Base-by-base conservation (phyloP, 176 grass and related monocot species). In the Ampelocalamus luodianensis region DNA sequence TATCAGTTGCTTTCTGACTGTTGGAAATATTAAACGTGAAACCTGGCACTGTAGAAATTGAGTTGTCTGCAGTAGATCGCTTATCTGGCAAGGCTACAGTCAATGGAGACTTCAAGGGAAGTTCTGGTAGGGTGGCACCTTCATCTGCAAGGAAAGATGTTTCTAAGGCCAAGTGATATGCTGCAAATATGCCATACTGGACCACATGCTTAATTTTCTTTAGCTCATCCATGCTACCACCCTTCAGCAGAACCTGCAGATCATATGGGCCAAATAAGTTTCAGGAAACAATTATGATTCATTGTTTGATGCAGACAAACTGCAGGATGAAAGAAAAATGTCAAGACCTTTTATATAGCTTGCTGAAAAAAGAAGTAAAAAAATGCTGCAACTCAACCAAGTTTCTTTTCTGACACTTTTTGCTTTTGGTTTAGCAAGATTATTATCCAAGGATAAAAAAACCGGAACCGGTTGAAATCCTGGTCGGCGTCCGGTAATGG, bases 81-180 rank as follows among this genome's bases (percentile, higher is more conserved):
- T 89, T 99, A 80, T 99, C 80, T 66, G 90, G 93, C 77, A 94
- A 86, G 42, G 90, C 86, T 73, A 95, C 96, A 86, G 85, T 89
- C 76, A 96, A 59, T 86, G 96, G 91, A 83, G 93, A 90, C 83
- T 89, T 81, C 53, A 89, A 82, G 44, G 93, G 87, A 87, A 92
- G 68, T 91, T 96, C 96, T 75, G 88, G 88, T 81, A 94, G 67
- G 75, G 82, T 90, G 26, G 96, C 93, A 74, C 91, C 88, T 92
- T 99, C 96, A 89, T 96, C 96, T 87, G 88, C 93, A 82, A 99
- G 91, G 85, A 99, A 99, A 89, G 91, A 99, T 88, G 91, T 99
- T 91, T 99, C 96, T 80, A 96, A 85, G 4, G 96, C 90, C 82
- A 95, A 77, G 76, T 98, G 96, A 89, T 99, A 96, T 75, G 96